Base-by-base conservation (phyloP, 345 rosid genomes). In the sweet orange (Citrus sinensis) region DNA sequence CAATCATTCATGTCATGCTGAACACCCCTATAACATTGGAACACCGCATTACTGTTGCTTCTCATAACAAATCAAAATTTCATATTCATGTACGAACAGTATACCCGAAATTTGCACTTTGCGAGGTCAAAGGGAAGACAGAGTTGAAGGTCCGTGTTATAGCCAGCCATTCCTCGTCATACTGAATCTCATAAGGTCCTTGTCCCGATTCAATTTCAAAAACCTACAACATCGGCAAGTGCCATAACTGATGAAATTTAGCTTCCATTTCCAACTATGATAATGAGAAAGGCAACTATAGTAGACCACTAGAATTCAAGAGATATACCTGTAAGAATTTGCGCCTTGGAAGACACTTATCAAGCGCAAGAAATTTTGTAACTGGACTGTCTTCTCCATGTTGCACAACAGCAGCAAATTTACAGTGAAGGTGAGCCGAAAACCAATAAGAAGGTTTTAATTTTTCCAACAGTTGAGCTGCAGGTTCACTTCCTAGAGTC, bases 371-470 rank as follows among this genome's bases (percentile, higher is more conserved):
- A 85, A 96, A 96, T 73, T 90, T 96, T 8, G 98, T 94, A 54
- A 89, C 70, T 7, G 88, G 83, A n/a, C 94, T 97, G 80, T 84
- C 88, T 49, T 85, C 86, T 10, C 92, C 91, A 75, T 94, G 99
- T 77, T 91, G 91, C 85, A 96, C 93, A 80, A 90, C 82, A 82
- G 98, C 97, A 70, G 94, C 82, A 81, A 96, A 94, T 83, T 94
- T 90, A 85, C 97, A 96, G 85, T 92, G 98, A 54, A 96, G 85
- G 79, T 96, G 97, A 86, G 97, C 98, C 17, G 99, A 91, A 86
- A 96, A 96, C 99, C 98, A 96, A 83, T 89, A 91, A 64, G 77
- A 74, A 19, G 97, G 97, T 80, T 87, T 96, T 70, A 94, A 81
- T 78, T 92, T 90, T 82, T 90, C 89, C 32, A 96, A 85, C 84